Base-by-base conservation (phyloP, 345 rosid genomes). In the Physaria fendleri region DNA sequence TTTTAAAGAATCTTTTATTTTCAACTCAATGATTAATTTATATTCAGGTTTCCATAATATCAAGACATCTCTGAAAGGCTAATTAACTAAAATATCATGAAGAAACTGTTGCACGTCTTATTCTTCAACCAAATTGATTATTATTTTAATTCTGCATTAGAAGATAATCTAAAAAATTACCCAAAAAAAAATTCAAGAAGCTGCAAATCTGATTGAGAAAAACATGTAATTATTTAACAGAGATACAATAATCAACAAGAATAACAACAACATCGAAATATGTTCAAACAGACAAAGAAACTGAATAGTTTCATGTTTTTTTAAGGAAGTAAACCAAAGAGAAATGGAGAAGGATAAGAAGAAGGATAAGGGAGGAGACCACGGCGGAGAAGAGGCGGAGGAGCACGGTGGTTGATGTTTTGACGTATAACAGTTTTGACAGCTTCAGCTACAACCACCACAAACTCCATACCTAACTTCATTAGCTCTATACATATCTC, bases 391-490 rank as follows among this genome's bases (percentile, higher is more conserved):
- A 39, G 64, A 47, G 38, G 15, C 6, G n/a, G n/a, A n/a, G 43
- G 39, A 62, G 58, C 22, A 40, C 69, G 74, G 39, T 62, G 74
- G 63, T 59, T 60, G 14, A 59, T 32, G 16, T 67, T 45, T 23
- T 50, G 72, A 27, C 68, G 59, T 24, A 52, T 40, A 5, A 52
- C 40, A 11, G 40, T 12, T 3, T 65, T 62, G 6, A 75, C 68
- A 8, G 87, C 79, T 62, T 82, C 82, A 15, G 83, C 82, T 32
- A 78, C 79, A 11, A 55, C 77, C 2, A 62, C 5, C 5, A 81
- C 59, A 39, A 85, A 81, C 66, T 85, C 75, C 14, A 76, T 21
- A 2, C 77, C 85, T 33, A 83, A 35, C 59, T 65, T 75, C 59
- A 79, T 25, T 16, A 81, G 54, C 66, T 63, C 75, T 43, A 73